Evolutionary conservation across 345 rosid species (phyloP).

Genomic region (Eucalyptus tenuipes): DNA sequence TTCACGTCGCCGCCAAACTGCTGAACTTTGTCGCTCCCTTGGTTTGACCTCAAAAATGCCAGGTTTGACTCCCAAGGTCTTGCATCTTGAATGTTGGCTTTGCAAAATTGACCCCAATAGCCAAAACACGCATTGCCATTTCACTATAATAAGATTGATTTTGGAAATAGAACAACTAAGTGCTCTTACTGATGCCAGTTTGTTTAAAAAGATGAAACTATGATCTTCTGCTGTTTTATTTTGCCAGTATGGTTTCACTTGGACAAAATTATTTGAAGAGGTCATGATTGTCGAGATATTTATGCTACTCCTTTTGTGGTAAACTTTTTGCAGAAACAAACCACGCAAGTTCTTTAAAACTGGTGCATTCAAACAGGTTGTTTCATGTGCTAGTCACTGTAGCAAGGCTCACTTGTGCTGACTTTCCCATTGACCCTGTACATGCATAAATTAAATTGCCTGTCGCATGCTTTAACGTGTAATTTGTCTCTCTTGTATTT

Average conservation of each 20-base stretch:
- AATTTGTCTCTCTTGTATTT: not conserved
- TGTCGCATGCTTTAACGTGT: not conserved
- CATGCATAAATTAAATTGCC: not conserved
- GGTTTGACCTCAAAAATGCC: conserved; percentile 87
- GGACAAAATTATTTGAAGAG: not conserved
- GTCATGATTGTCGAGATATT: not conserved
- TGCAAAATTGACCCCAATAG: not conserved
- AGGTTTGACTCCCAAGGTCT: conserved; percentile 43
- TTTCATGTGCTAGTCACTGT: not conserved
- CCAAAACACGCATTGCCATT: not conserved
- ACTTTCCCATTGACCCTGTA: not conserved
- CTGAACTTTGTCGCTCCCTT: conserved; percentile 85
- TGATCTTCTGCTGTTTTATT: not conserved
- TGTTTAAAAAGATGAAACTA: not conserved
- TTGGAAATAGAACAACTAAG: not conserved
- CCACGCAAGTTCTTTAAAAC: not conserved
- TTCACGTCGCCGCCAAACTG: conserved; percentile 97
- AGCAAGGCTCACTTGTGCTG: not conserved
- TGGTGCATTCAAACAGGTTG: not conserved
- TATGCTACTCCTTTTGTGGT: not conserved
- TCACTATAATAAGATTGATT: not conserved
- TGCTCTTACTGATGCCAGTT: not conserved
- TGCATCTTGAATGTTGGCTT: not conserved
- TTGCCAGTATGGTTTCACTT: not conserved
- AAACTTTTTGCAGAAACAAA: not conserved